Base-by-base conservation (phyloP, 768 basidiomycete genomes). In the Pleurotus tuoliensis region DNA sequence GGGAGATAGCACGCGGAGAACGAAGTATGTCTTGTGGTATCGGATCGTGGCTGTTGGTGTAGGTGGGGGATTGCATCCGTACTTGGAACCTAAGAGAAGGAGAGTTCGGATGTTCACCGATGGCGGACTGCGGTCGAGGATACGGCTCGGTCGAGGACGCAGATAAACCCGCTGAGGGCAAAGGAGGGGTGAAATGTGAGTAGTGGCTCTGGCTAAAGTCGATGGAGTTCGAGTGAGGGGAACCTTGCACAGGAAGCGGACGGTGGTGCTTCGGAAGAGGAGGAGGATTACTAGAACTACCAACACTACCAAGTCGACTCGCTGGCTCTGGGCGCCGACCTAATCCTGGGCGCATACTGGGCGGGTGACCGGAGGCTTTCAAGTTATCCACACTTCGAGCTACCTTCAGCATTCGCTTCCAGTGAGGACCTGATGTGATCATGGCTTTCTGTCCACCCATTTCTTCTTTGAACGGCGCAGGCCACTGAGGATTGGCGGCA, bases 321-420 rank as follows among this genome's bases (percentile, higher is more conserved):
- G 67, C 65, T 34, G 30, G 30, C 12, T 63, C 63, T 16, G 70
- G 67, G 27, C 74, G 70, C 15, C 56, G 65, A 45, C 71, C 74
- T 34, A 34, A 34, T 1, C 30, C 30, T 51, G 76, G 68, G 62
- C 69, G 69, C 18, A 76, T 60, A 40, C 57, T 72, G 8, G 66
- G 41, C 5, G 75, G 73, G 57, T 74, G 72, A 34, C 30, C 30
- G 30, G 30, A 34, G 46, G 68, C 71, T 45, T 76, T 72, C 46
- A 83, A 71, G 58, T 82, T 81, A 59, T 79, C 79, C 77, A 85
- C 81, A 61, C 84, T 87, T 68, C 83, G 84, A n/a, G 80, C 65
- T 61, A 65, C 69, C 58, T 72, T 74, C 46, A 67, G 57, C 47
- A 72, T 63, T 46, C 71, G 70, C 56, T 56, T 60, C 58, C 67